These are phyloP conservation scores for Karstenula rhodostoma DNA, from an alignment of 2,329 filamentous ascomycete species.

Conservation along the genomic window DNA sequence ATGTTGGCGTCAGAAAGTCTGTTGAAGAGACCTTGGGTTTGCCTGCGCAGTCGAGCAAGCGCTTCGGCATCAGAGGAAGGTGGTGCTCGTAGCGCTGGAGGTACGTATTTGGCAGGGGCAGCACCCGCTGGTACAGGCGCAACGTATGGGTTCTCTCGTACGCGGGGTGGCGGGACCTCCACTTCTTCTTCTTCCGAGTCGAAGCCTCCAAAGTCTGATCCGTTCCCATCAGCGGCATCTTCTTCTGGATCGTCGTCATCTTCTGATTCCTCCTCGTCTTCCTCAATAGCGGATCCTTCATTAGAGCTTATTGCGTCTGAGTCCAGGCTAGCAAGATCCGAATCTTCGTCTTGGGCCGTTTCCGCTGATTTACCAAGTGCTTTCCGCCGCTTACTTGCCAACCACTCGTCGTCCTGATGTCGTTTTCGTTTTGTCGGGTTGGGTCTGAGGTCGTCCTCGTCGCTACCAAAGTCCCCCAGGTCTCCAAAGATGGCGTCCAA, in stretches of 20 bases:
- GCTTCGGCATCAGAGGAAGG: slow-evolving; percentile 71
- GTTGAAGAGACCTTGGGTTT: slow-evolving; percentile 89
- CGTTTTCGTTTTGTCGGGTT: slow-evolving; percentile 63
- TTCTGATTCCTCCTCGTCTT: slow-evolving; percentile 20
- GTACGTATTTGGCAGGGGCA: slow-evolving; percentile 78
- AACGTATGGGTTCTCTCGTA: slow-evolving; percentile 87
- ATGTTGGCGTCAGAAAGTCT: slow-evolving; percentile 91
- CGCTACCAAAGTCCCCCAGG: slow-evolving; percentile 55
- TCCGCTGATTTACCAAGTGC: slow-evolving; percentile 45
- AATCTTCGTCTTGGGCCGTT: slow-evolving; percentile 34
- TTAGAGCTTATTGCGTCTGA: slow-evolving; percentile 2
- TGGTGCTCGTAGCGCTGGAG: slow-evolving; percentile 78
- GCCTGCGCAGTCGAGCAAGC: slow-evolving; percentile 74
- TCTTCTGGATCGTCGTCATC: slow-evolving; percentile 39
- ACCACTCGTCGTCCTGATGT: slow-evolving; percentile 68
- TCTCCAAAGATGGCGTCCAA: slow-evolving; percentile 80
- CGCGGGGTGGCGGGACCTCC: slow-evolving; percentile 39
- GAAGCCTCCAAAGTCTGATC: slow-evolving; percentile 36
- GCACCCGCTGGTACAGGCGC: slow-evolving; percentile 66
- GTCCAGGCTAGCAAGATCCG: slow-evolving; percentile 15
- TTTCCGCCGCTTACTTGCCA: slow-evolving; percentile 65
- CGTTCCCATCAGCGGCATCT: slow-evolving; percentile 42
- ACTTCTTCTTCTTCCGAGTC: slow-evolving; percentile 45
- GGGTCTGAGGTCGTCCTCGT: slow-evolving; percentile 55
- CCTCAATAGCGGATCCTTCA: slow-evolving; percentile 5